Evolutionary conservation across 257 asterid genomes (phyloP).

Genomic region (Agastache rugosa): DNA sequence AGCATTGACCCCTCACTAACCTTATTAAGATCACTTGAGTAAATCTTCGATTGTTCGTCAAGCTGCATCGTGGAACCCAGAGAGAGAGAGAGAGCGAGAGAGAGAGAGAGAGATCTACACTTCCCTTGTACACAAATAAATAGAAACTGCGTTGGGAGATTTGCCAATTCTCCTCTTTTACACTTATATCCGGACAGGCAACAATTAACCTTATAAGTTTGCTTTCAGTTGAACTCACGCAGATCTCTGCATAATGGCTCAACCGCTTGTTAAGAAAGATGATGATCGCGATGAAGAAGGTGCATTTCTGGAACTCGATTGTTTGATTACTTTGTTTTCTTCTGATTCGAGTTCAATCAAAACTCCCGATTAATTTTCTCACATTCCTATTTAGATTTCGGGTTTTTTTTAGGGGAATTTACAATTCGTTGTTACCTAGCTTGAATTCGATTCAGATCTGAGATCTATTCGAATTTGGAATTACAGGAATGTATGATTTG

Average conservation of each 20-base stretch:
- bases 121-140: conserved; percentile 34
- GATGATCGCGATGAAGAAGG: conserved; percentile 82
- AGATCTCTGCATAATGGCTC: conserved; percentile 73
- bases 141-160: conserved; percentile 34
- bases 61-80: conserved; percentile 20
- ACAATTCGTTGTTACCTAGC: conserved; percentile 22
- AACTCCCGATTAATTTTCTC: conserved; percentile 19
- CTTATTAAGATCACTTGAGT: conserved; percentile 22
- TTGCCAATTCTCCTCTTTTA: conserved; percentile 32
- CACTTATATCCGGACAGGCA: background rate
- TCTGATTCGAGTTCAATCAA: conserved; percentile 2
- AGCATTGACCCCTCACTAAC: conserved; percentile 23
- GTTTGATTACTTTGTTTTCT: background rate
- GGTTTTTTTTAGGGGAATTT: background rate
- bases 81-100: background rate
- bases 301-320: conserved; percentile 36
- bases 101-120: conserved; percentile 38
- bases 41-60: conserved; percentile 33
- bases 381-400: conserved; percentile 18
- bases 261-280: conserved; percentile 71
- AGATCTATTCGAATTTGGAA: conserved; percentile 19
- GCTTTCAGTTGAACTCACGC: conserved; percentile 31
- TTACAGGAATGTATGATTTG: conserved; percentile 13
- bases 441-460: conserved; percentile 49
- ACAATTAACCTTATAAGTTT: conserved; percentile 21